Base-by-base conservation (phyloP, 352 stramenopile species). In the Pythium periplocum region DNA sequence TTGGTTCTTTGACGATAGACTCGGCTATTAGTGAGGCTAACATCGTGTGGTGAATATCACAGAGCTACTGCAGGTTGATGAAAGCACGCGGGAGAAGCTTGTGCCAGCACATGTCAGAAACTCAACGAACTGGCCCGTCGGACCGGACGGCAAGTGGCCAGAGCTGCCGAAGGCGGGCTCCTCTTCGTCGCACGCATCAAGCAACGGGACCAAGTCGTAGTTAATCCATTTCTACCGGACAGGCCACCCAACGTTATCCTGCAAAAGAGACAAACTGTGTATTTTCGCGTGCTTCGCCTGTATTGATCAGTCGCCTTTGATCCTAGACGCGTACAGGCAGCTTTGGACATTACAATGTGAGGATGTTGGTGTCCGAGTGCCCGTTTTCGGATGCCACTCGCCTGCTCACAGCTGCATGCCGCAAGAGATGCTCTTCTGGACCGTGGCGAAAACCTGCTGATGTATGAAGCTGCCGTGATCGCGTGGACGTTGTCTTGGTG, bases 31-130 rank as follows among this genome's bases (percentile, higher is more conserved):
- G 0, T 26, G 17, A 26, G 17, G 17, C 17, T 26, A 26, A 26
- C 17, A 26, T 26, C 17, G 17, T 26, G 17, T 26, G 17, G 17
- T 26, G 17, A 26, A 26, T 26, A 46, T 4, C 10, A 41, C 59
- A 94, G 84, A 94, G 59, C 72, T 94, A 8, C 77, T 68, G 53
- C 77, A 87, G 62, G 76, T 94, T 47, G 76, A 89, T 60, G 46
- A 78, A 12, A 67, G 64, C 48, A 86, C 72, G 30, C 76, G 84
- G 33, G 84, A 91, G 62, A 83, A 87, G 71, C 78, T 94, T 64
- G 74, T 94, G 55, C 84, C 84, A 26, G 57, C 48, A 7, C 78
- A 90, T 59, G 66, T 80, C 40, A 82, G 84, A 48, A 90, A 80
- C 51, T 52, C 71, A 33, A 72, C 71, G 34, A 94, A 93, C 60